Conservation (phyloP, 1,284 basidiomycete genomes). For the Porogramme epimiltina region DNA sequence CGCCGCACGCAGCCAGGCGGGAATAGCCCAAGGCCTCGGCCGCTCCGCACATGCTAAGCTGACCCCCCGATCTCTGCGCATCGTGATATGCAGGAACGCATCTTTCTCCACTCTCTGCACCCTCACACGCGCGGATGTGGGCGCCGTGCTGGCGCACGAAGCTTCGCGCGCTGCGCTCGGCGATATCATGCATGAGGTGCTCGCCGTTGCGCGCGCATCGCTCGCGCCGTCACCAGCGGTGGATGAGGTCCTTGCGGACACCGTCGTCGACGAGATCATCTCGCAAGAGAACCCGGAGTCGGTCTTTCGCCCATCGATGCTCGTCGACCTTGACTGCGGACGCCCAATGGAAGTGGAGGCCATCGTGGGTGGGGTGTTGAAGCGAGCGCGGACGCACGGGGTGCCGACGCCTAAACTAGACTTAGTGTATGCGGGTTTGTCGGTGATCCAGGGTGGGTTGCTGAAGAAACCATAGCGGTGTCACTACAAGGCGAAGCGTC, state of each 20-base stretch:
- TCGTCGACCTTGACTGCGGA: constrained; percentile 56
- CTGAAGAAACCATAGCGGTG: constrained; percentile 5
- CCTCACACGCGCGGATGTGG: constrained; percentile 40
- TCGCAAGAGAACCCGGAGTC: constrained; percentile 29
- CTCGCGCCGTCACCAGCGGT: constrained; percentile 27
- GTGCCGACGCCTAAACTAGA: constrained; percentile 34
- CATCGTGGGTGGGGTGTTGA: constrained; percentile 62
- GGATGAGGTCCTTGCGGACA: constrained; percentile 27
- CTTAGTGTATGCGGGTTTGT: constrained; percentile 27
- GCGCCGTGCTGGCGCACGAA: constrained; percentile 30
- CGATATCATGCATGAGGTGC: constrained; percentile 33
- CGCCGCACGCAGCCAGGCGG: neutral
- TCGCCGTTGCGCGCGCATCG: constrained; percentile 34
- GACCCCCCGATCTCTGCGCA: no score
- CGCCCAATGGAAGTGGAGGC: constrained; percentile 68
- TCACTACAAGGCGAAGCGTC: neutral
- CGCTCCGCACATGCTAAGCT: no score
- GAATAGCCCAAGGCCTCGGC: no score
- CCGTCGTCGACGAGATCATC: constrained; percentile 31
- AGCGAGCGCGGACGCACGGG: constrained; percentile 46
- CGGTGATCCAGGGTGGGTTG: constrained; percentile 26
- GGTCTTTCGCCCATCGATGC: constrained; percentile 45
- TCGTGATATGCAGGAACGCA: constrained; percentile 33
- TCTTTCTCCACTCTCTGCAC: constrained; percentile 41
- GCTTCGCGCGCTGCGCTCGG: constrained; percentile 19